phyloP scores from a whole-genome alignment of 176 grass and related monocot species.

The Aegilops tauschii region DNA sequence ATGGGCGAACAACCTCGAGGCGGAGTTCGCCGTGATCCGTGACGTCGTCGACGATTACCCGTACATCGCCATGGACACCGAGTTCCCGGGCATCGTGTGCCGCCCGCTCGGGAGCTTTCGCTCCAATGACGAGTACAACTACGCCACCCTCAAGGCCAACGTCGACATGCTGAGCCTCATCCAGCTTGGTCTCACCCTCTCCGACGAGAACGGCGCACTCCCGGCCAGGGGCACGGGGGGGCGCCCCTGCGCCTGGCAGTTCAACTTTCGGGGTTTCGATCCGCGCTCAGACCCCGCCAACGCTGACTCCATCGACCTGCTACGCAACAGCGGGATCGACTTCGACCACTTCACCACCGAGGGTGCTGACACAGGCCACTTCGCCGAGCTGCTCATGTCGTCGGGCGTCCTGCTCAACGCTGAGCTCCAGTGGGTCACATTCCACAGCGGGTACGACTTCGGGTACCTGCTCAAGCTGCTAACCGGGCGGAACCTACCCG shows the following conservation, averaged over 20 bases:
- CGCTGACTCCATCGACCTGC: slow-evolving; percentile 61
- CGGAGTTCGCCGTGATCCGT: slow-evolving; percentile 66
- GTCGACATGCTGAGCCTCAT: slow-evolving; percentile 84
- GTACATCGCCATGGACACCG: slow-evolving; percentile 82
- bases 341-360: slow-evolving; percentile 45
- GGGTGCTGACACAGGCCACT: slow-evolving; percentile 49
- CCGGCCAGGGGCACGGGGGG: slow-evolving; percentile 35
- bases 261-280: slow-evolving; percentile 81
- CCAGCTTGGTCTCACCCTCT: slow-evolving; percentile 80
- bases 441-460: slow-evolving; percentile 78
- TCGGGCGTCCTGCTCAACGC: slow-evolving; percentile 69
- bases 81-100: slow-evolving; percentile 72
- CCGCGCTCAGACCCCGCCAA: slow-evolving; percentile 37
- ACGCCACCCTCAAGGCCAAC: slow-evolving; percentile 57
- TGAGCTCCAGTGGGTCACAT: slow-evolving; percentile 62
- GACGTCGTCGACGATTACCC: slow-evolving; percentile 49
- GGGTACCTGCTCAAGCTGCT: slow-evolving; percentile 77
- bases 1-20: slow-evolving; percentile 65
- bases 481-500: slow-evolving; percentile 47
- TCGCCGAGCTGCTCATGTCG: slow-evolving; percentile 73
- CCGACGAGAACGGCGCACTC: slow-evolving; percentile 49
- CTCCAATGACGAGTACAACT: slow-evolving; percentile 46
- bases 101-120: slow-evolving; percentile 17
- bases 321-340: slow-evolving; percentile 62
- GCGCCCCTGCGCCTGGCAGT: slow-evolving; percentile 67